Conservation (phyloP, 108 stramenopile genomes). For the Aurantiochytrium sp. region DNA sequence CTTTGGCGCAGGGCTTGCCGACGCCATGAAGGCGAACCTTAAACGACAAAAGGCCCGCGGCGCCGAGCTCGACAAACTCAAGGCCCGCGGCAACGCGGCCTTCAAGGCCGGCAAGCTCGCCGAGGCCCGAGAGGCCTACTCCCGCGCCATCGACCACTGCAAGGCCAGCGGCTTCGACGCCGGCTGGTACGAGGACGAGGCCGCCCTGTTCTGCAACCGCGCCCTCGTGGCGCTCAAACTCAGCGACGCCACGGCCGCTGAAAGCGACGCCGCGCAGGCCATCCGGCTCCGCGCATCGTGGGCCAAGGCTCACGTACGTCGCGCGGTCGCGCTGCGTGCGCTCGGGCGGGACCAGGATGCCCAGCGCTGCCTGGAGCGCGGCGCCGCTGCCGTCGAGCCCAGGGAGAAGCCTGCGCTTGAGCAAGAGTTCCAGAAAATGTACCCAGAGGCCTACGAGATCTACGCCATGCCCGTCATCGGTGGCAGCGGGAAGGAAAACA, state of each 20-base stretch:
- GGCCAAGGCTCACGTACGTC: neutral
- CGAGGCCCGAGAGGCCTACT: neutral
- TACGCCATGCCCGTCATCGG: constrained; percentile 12
- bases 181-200: constrained; percentile 2
- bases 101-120: neutral
- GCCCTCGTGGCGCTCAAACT: neutral
- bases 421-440: neutral
- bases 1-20: neutral
- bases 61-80: neutral
- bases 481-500: neutral
- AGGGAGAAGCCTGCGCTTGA: neutral
- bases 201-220: neutral
- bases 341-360: neutral
- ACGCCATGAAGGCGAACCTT: constrained; percentile 19
- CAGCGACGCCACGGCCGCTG: neutral
- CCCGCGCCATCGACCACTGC: neutral
- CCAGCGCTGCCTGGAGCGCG: neutral
- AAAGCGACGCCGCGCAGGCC: neutral
- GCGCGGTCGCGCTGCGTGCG: neutral
- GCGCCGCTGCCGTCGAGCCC: neutral
- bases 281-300: neutral
- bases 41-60: neutral
- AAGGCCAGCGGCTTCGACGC: neutral
- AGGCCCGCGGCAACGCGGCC: neutral
- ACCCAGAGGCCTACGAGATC: neutral